phyloP scores from a whole-genome alignment of 177 flowering plant species.

The Vitis hybrid region DNA sequence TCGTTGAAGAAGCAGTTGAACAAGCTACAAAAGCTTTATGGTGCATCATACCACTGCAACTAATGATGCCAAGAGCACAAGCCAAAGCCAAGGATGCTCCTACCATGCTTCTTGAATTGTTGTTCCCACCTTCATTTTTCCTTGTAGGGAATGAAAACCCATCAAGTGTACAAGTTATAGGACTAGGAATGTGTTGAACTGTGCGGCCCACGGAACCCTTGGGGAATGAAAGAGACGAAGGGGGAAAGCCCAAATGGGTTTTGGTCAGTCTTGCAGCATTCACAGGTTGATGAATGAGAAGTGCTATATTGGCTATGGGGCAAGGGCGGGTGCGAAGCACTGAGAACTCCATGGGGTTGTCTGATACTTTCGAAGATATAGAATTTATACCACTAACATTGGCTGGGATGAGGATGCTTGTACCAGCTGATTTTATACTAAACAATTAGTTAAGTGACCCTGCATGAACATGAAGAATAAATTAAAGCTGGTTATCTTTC shows the following conservation, averaged over 20 bases:
- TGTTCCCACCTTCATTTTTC: neutral
- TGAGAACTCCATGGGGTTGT: slow-evolving; percentile 6
- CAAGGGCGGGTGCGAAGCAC: neutral
- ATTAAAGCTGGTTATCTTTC: no score
- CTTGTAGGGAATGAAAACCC: neutral
- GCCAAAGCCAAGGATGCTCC: slow-evolving; percentile 17
- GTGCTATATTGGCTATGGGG: neutral
- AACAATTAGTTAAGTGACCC: no score
- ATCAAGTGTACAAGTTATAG: neutral
- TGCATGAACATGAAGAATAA: no score
- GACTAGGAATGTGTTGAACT: neutral
- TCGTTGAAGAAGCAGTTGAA: neutral
- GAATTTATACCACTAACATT: no score
- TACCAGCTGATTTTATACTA: no score
- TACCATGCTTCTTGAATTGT: neutral
- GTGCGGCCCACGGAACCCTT: neutral
- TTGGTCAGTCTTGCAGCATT: neutral
- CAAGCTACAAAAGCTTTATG: neutral
- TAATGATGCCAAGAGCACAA: slow-evolving; percentile 11
- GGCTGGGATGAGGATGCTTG: no score
- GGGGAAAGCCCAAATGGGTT: neutral
- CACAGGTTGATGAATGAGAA: neutral
- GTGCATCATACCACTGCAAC: slow-evolving; percentile 2
- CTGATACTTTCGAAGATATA: no score
- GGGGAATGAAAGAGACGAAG: slow-evolving; percentile 5